These are phyloP conservation scores for Penicillium ucsense DNA, from an alignment of 495 filamentous ascomycete species.

Conservation along the genomic window DNA sequence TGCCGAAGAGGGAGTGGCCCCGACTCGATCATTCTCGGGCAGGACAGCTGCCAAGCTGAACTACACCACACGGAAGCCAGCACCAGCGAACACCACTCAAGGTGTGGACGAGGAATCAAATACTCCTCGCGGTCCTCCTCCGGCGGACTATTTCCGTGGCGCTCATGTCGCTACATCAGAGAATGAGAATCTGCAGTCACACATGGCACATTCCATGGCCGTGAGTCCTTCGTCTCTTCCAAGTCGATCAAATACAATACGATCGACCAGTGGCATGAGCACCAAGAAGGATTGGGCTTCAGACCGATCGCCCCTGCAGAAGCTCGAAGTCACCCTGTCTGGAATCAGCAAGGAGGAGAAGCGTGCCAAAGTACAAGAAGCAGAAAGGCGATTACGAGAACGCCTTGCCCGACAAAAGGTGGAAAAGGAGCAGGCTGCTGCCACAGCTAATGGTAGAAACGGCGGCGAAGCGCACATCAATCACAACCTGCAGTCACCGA, in stretches of 20 bases:
- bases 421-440: conserved; percentile 14
- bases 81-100: not conserved
- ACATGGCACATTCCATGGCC: not conserved
- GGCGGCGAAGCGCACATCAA: not conserved
- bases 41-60: conserved; percentile 12
- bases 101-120: conserved; percentile 9
- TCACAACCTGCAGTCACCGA: not conserved
- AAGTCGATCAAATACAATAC: conserved; percentile 28
- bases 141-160: conserved; percentile 2
- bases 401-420: conserved; percentile 29
- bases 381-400: conserved; percentile 52
- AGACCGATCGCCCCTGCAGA: conserved; percentile 82
- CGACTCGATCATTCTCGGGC: conserved; percentile 11
- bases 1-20: not conserved
- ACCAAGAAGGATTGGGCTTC: conserved; percentile 47
- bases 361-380: conserved; percentile 67
- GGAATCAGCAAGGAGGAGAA: conserved; percentile 92
- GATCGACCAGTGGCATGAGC: conserved; percentile 21
- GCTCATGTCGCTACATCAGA: not conserved
- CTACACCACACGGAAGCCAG: conserved; percentile 13
- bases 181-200: conserved; percentile 3
- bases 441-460: not conserved
- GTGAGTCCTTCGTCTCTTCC: conserved; percentile 7
- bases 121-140: conserved; percentile 15
- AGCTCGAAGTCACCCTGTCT: conserved; percentile 75